Base-by-base conservation (phyloP, 2,329 filamentous ascomycete species). In the Pseudonectria buxi region DNA sequence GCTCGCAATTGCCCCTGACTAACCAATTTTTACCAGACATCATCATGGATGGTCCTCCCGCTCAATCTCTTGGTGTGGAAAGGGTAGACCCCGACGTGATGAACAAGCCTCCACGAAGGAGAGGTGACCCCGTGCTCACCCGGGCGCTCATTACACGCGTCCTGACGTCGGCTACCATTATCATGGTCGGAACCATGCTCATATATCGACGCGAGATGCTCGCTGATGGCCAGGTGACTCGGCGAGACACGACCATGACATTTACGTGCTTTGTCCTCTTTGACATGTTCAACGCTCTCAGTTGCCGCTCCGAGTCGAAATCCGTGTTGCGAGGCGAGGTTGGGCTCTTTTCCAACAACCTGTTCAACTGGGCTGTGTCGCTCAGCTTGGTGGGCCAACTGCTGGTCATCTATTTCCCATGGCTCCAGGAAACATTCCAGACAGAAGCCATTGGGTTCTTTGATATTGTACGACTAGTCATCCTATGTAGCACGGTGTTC, bases 181-280 rank as follows among this genome's bases (percentile, higher is more conserved):
- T 98, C 62, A 94, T 95, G 79, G 59, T 85, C 14, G 92, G 92
- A 49, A 98, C 92, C 0, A 82, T 98, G 63, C 72, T 83, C 28
- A 85, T 95, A 36, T 98, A 98, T 65, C 80, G 86, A 47, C 83
- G 81, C 55, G 90, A 96, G 66, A 95, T 98, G 86, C 69, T 81
- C 32, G 73, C 78, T 15, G 87, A 94, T 56, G 81, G 86, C 36
- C 69, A 81, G 39, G 85, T 96, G 40, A 94, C 83, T 1, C 86
- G 86, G 32, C 87, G 94, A 50, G 92, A 98, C 64, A 98, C 92
- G 2, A 98, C 92, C 45, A 95, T 98, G 85, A 96, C 92, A 0
- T 98, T 98, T 58, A 98, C 92, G 6, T 95, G 89, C 64, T 98
- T 98, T 57, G 92, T 98, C 30, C 76, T 98, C 35, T 98, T 96